Evolutionary conservation across 1,139 yeast species (phyloP).

Genomic region (Kurtzmaniella quercitrusa): DNA sequence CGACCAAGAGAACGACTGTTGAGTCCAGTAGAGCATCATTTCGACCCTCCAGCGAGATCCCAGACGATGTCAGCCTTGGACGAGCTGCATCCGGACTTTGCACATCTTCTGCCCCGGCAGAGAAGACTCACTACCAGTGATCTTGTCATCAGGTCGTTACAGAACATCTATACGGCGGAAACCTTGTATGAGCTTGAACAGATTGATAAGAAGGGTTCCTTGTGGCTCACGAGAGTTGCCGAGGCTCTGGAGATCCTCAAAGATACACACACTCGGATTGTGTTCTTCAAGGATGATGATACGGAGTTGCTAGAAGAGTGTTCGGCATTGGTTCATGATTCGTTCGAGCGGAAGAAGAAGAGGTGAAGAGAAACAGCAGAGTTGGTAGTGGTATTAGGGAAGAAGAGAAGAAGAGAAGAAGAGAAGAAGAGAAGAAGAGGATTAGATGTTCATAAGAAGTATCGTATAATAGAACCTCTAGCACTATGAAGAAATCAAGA

Average conservation of each 20-base stretch:
- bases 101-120: background rate
- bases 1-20: conserved; percentile 4
- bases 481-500: too few relatives aligned
- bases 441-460: too few relatives aligned
- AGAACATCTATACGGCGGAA: conserved; percentile 4
- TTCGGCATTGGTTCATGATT: background rate
- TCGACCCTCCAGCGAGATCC: background rate
- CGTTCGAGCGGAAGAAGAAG: background rate
- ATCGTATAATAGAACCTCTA: too few relatives aligned
- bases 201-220: conserved; percentile 43
- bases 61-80: conserved; percentile 1
- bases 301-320: conserved; percentile 23
- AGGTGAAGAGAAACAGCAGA: too few relatives aligned
- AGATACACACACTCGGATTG: conserved; percentile 31
- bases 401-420: too few relatives aligned
- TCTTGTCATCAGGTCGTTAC: background rate
- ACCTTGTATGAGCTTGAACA: conserved; percentile 29
- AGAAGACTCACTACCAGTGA: background rate
- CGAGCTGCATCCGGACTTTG: conserved; percentile 3
- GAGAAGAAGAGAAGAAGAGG: too few relatives aligned
- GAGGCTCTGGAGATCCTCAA: conserved; percentile 35
- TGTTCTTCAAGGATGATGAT: conserved; percentile 37
- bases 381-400: too few relatives aligned
- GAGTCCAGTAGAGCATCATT: conserved; percentile 3
- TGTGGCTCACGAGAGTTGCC: conserved; percentile 45